phyloP scores from a whole-genome alignment of 2,329 filamentous ascomycete species.

The Cladosporium sp. region DNA sequence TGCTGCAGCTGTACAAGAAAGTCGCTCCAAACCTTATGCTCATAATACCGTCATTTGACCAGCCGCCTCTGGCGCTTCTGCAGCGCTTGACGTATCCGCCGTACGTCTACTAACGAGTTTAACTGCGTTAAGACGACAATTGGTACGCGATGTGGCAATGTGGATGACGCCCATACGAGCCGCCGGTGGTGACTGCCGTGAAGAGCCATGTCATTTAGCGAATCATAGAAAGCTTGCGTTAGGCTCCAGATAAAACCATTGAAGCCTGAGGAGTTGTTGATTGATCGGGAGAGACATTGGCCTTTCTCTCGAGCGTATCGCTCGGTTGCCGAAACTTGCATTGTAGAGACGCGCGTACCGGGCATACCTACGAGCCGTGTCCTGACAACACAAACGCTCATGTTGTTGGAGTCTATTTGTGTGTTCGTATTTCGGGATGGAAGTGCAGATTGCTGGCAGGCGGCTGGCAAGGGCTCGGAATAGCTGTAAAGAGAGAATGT shows the following conservation, averaged over 20 bases:
- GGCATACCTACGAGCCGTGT: not conserved
- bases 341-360: not conserved
- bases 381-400: not conserved
- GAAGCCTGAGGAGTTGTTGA: not conserved
- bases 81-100: not conserved
- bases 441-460: not conserved
- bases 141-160: not conserved
- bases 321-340: not conserved
- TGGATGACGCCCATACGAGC: not conserved
- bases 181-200: no score
- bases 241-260: not conserved
- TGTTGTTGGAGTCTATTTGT: not conserved
- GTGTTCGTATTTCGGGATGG: not conserved
- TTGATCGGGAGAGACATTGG: not conserved
- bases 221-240: not conserved
- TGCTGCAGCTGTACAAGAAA: not conserved
- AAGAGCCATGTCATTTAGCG: not conserved
- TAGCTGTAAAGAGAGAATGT: not conserved
- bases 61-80: not conserved
- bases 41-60: not conserved
- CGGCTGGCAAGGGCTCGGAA: not conserved
- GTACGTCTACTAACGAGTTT: not conserved
- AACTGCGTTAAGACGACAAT: not conserved
- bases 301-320: not conserved
- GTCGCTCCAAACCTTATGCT: not conserved